Base-by-base conservation (phyloP, 306 rosid genomes). In the Mucuna pruriens region DNA sequence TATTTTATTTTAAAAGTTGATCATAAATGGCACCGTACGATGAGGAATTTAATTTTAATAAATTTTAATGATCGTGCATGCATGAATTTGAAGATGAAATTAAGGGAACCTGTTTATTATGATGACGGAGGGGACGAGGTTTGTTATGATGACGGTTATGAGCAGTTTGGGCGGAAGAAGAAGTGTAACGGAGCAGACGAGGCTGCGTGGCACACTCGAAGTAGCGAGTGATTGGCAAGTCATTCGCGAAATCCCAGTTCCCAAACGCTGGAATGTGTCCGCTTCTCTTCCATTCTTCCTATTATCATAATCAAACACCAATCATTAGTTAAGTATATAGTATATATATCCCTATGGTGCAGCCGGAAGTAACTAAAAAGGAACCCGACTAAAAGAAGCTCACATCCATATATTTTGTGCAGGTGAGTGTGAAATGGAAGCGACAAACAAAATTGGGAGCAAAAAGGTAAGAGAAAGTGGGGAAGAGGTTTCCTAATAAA, bases 261-360 rank as follows among this genome's bases (percentile, higher is more conserved):
- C 97, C 96, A 57, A 93, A 93, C 80, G 91, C 90, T 31, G 97
- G 96, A 19, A 93, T 87, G 44, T 91, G 92, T 17, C 85, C 92
- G 34, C 91, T 90, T 78, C 80, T 85, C 83, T 72, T 91, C 40
- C 65, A 84, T 42, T 90, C 89, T 42, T 90, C 89, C 86, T 86
- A 36, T n/a, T n/a, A 34, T 0, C 1, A 34, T 19, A 31, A 72
- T 22, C 26, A 61, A 49, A 68, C 48, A 55, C 33, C 70, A 40
- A 64, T 22, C 42, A 83, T 76, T 11, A 38, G 5, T 58, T 15
- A 36, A 20, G 23, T 2, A 46, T 33, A 16, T 15, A 20, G 23
- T 2, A 46, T 33, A 16, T 15, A 15, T 48, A 16, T 1, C 9
- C 44, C 15, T 12, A 4, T 3, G 40, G 5, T 16, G 9, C 36